Evolutionary conservation across 768 basidiomycete genomes (phyloP), one percentile per base, ranked within the genome.

Genomic region (Tulasnella calospora): DNA sequence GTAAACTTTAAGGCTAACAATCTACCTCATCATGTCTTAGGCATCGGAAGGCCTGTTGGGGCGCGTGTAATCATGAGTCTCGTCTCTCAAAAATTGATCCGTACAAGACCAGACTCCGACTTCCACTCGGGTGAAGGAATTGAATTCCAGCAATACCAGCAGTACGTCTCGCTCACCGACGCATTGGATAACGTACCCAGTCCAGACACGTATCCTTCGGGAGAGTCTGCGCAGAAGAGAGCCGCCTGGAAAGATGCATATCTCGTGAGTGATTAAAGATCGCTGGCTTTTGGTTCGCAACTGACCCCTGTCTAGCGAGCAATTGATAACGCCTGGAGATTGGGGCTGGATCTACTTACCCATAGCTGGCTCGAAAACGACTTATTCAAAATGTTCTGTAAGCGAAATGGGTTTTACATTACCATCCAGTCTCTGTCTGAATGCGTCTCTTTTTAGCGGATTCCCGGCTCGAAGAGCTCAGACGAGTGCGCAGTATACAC

Each of bases 401-500:
- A 76, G 71, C 67, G 17, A 67, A 67, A 4, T 13, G 61, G 41
- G 12, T n/a, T 67, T 33, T 27, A 27, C 51, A 35, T 71, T n/a
- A 33, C 35, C 23, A 3, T 15, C n/a, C 19, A 71, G 27, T 67
- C n/a, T 35, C n/a, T 27, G 12, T 33, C 61, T 35, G 13, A 67
- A 27, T 9, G 27, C 33, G 12, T 67, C 23, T 27, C 55, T 9
- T 27, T 67, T 35, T 61, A 88, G 89, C 84, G 57, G 88, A 90
- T 71, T 88, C 87, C 9, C 87, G 92, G 36, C 86, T 86, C 33
- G 86, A 86, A 30, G 94, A 96, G 80, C 88, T 97, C 70, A 85
- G 89, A 17, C 89, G 92, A n/a, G 92, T 97, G 74, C 90, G 96
- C 57, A 92, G 95, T 81, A 90, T 96, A 40, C 96, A 92, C 84